phyloP scores from a whole-genome alignment of 2,329 filamentous ascomycete species.

The Sclerotinia minor region DNA sequence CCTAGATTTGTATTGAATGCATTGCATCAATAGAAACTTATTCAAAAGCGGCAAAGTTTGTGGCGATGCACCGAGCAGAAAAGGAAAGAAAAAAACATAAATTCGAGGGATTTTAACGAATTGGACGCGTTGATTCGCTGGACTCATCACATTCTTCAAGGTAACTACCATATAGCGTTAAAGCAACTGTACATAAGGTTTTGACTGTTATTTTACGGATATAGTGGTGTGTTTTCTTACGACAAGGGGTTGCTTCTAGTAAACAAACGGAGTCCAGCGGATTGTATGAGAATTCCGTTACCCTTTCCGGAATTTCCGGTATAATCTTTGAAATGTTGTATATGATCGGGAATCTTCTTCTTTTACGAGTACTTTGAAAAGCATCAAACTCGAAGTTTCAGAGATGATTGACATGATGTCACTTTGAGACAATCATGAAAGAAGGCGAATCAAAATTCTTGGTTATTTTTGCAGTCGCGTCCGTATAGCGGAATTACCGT shows the following conservation, averaged over 20 bases:
- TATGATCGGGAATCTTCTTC: not conserved
- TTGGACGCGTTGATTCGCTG: slow-evolving; percentile 17
- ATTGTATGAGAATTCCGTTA: not conserved
- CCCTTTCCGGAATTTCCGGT: not conserved
- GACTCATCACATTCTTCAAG: slow-evolving; percentile 6
- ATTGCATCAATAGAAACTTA: not conserved
- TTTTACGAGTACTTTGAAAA: not conserved
- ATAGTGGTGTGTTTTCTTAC: not conserved
- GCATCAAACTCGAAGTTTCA: not conserved
- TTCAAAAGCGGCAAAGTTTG: not conserved
- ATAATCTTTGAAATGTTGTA: too few species aligned
- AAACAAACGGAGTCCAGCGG: not conserved
- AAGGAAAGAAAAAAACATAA: too few species aligned
- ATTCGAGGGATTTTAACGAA: not conserved
- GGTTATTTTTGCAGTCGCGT: not conserved
- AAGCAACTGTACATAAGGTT: not conserved
- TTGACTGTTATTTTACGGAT: too few species aligned
- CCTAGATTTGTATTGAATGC: slow-evolving; percentile 1
- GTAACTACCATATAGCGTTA: not conserved
- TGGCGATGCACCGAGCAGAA: not conserved
- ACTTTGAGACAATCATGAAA: slow-evolving; percentile 3
- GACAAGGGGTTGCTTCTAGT: not conserved
- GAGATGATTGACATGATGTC: not conserved
- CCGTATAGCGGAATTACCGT: too few species aligned
- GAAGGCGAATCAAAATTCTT: not conserved